Evolutionary conservation across 164 flowering plant genomes (phyloP).

Genomic region (Piper betle): DNA sequence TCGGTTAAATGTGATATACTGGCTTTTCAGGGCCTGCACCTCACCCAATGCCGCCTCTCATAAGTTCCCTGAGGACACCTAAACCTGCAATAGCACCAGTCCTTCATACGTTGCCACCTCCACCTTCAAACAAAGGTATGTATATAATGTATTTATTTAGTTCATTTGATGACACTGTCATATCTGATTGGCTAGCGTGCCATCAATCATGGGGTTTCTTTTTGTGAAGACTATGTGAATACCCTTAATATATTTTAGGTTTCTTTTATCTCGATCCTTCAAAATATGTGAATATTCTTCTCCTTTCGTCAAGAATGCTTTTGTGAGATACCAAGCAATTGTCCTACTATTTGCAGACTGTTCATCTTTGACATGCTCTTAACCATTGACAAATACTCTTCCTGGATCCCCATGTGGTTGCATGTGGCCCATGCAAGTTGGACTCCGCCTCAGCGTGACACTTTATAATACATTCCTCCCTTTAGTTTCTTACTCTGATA

Average conservation of each 20-base stretch:
- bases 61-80: slow-evolving; percentile 20
- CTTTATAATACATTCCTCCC: slow-evolving; percentile 77
- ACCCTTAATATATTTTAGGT: background rate
- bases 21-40: slow-evolving; percentile 15
- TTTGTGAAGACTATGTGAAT: background rate
- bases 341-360: slow-evolving; percentile 39
- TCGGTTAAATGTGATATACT: background rate
- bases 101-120: slow-evolving; percentile 46
- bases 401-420: slow-evolving; percentile 78
- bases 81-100: slow-evolving; percentile 23
- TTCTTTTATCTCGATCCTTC: background rate
- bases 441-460: slow-evolving; percentile 46
- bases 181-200: too few relatives aligned
- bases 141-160: background rate
- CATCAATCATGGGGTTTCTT: too few relatives aligned
- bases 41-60: slow-evolving; percentile 29
- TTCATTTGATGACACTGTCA: too few relatives aligned
- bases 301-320: background rate
- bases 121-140: slow-evolving; percentile 67
- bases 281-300: background rate
- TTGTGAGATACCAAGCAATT: slow-evolving; percentile 1
- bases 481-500: slow-evolving; percentile 55
- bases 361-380: slow-evolving; percentile 36
- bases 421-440: slow-evolving; percentile 70
- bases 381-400: slow-evolving; percentile 61